Conservation (phyloP, 2,329 filamentous ascomycete genomes). For the Aspergillus fructus region DNA sequence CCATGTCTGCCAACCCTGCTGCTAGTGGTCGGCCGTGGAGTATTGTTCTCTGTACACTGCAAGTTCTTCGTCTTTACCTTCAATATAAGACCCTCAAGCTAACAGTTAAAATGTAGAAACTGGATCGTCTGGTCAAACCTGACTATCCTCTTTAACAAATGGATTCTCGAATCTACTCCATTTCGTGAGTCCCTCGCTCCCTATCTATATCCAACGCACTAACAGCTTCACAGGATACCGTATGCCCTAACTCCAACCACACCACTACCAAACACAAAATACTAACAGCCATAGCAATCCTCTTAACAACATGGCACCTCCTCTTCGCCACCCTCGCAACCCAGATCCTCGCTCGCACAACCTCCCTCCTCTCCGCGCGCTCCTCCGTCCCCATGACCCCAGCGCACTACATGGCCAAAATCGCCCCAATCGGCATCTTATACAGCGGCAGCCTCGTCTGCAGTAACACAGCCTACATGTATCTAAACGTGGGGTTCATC, state of each 20-base stretch:
- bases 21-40: conserved; percentile 8
- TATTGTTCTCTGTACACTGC: conserved; percentile 1
- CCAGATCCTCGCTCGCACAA: conserved; percentile 84
- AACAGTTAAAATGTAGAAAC: conserved; percentile 4
- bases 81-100: background rate
- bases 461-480: conserved; percentile 90
- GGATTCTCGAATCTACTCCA: conserved; percentile 77
- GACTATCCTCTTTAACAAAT: conserved; percentile 94
- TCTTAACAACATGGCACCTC: conserved; percentile 92
- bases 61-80: background rate
- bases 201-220: background rate
- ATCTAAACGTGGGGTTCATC: conserved; percentile 91
- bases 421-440: conserved; percentile 89
- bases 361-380: conserved; percentile 79
- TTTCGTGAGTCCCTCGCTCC: conserved; percentile 62
- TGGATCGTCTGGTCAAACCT: conserved; percentile 23
- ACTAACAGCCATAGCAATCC: conserved; percentile 28
- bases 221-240: conserved; percentile 14
- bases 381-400: conserved; percentile 95
- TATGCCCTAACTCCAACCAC: conserved; percentile 2
- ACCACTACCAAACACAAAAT: no score
- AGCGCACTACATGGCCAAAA: conserved; percentile 81
- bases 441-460: conserved; percentile 95
- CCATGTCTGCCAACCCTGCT: background rate
- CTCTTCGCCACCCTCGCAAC: conserved; percentile 88